These are phyloP conservation scores for Incumbomyces delicatus DNA, from an alignment of 2,329 filamentous ascomycete genomes.

Conservation along the genomic window DNA sequence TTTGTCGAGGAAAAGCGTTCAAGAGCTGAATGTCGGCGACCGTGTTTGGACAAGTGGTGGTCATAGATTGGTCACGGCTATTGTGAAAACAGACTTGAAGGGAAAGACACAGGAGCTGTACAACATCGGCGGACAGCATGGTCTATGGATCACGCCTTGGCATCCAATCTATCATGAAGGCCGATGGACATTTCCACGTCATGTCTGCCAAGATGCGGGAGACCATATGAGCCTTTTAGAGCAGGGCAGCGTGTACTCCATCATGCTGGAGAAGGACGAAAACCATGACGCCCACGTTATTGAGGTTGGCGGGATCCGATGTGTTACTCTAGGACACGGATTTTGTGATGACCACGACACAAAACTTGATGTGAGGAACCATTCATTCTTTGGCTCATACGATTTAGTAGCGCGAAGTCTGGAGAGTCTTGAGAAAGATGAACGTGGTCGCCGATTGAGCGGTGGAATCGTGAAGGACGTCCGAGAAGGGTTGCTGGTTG, in stretches of 20 bases:
- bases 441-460: constrained; percentile 36
- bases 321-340: constrained; percentile 52
- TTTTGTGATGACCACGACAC: constrained; percentile 24
- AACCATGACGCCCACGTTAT: constrained; percentile 43
- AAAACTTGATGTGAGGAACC: constrained; percentile 37
- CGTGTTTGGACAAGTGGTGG: constrained; percentile 44
- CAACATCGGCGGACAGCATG: constrained; percentile 28
- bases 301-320: constrained; percentile 34
- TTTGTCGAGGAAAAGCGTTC: constrained; percentile 29
- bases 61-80: constrained; percentile 37
- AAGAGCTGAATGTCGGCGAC: constrained; percentile 37
- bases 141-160: constrained; percentile 48
- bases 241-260: constrained; percentile 47
- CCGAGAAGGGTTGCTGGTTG: not conserved
- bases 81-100: constrained; percentile 42
- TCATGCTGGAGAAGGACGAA: constrained; percentile 42
- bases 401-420: constrained; percentile 34
- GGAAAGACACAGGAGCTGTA: constrained; percentile 31
- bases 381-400: constrained; percentile 48
- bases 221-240: constrained; percentile 26
- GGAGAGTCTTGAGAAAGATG: constrained; percentile 25
- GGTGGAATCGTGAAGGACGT: constrained; percentile 34
- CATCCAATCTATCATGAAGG: constrained; percentile 43
- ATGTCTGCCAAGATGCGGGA: constrained; percentile 26
- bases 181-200: constrained; percentile 41